These are phyloP conservation scores for Coniferiporia weirii DNA, from an alignment of 1,284 basidiomycete species.

Conservation along the genomic window DNA sequence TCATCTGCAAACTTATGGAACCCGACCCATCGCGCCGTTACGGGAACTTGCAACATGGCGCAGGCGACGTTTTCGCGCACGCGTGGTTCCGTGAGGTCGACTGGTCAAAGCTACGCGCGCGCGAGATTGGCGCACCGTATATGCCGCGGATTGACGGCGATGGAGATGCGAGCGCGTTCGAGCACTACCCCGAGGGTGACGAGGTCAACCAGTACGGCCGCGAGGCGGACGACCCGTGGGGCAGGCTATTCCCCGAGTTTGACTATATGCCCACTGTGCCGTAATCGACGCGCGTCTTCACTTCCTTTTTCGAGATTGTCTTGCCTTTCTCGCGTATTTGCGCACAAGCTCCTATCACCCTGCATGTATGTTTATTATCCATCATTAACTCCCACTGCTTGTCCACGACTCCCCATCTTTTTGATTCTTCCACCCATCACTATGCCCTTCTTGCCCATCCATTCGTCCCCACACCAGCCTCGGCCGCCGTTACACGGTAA, in stretches of 20 bases:
- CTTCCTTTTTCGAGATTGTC: background rate
- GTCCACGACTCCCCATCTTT: background rate
- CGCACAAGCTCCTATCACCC: background rate
- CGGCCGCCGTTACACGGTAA: background rate
- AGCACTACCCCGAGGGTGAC: slow-evolving; percentile 18
- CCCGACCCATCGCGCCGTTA: slow-evolving; percentile 87
- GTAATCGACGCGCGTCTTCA: background rate
- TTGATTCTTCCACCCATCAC: background rate
- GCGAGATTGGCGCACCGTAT: slow-evolving; percentile 73
- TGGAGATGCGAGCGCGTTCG: slow-evolving; percentile 18
- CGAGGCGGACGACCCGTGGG: slow-evolving; percentile 14
- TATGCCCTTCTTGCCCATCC: background rate
- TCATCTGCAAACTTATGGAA: slow-evolving; percentile 89
- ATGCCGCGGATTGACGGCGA: slow-evolving; percentile 18
- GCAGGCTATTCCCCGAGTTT: slow-evolving; percentile 16
- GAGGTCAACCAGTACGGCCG: slow-evolving; percentile 14
- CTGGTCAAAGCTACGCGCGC: slow-evolving; percentile 79
- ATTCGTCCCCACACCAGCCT: background rate
- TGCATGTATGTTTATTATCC: background rate
- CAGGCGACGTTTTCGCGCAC: slow-evolving; percentile 92
- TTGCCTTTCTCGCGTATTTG: background rate
- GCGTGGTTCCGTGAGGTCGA: slow-evolving; percentile 98
- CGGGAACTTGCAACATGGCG: slow-evolving; percentile 90
- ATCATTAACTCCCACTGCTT: background rate
- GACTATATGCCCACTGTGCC: slow-evolving; percentile 18